These are phyloP conservation scores for Neckera pumila DNA, from an alignment of 225 moss, liverwort and hornwort genomes.

Conservation along the genomic window DNA sequence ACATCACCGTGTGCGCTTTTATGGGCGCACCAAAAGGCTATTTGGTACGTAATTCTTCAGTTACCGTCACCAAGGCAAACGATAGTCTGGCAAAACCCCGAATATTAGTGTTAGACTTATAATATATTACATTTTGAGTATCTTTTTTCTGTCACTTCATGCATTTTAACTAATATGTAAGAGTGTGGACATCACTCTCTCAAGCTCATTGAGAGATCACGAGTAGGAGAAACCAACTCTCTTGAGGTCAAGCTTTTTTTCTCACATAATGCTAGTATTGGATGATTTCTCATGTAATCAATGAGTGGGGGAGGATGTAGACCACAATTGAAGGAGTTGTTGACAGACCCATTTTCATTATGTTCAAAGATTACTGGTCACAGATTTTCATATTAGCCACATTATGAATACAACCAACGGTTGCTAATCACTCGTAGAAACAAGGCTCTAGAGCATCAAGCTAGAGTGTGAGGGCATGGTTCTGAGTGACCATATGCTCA, in stretches of 20 bases:
- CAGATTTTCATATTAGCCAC: background rate
- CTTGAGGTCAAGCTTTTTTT: background rate
- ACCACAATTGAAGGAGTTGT: background rate
- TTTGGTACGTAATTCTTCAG: constrained; percentile 24
- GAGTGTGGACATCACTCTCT: background rate
- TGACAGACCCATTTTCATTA: background rate
- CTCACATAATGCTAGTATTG: background rate
- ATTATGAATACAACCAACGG: background rate
- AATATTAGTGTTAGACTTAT: background rate
- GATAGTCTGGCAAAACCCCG: background rate
- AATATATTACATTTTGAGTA: background rate
- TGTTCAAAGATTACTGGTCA: background rate
- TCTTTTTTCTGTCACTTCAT: too few species aligned
- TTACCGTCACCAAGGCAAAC: background rate
- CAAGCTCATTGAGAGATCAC: background rate
- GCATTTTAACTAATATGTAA: background rate
- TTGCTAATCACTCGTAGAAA: background rate
- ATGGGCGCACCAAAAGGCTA: constrained; percentile 65
- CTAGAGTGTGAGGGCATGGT: background rate
- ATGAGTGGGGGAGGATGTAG: background rate
- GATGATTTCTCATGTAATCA: background rate
- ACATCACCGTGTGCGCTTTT: constrained; percentile 54
- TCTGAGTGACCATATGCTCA: background rate
- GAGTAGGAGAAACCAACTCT: background rate
- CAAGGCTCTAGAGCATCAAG: background rate